Base-by-base conservation (phyloP, 352 stramenopile species). In the Phytophthora melonis region DNA sequence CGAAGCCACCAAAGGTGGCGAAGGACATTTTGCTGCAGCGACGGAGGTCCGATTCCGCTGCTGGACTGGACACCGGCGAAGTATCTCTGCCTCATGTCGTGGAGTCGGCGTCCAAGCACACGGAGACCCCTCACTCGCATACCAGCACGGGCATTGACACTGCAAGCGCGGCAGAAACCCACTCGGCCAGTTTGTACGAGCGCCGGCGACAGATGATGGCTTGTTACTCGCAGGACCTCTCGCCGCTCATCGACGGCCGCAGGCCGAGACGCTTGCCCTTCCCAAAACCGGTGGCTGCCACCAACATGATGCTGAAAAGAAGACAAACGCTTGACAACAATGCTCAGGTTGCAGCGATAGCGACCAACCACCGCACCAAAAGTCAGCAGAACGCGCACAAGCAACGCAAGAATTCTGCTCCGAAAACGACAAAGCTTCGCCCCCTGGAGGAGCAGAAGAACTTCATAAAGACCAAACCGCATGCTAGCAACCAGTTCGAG, bases 221-320 rank as follows among this genome's bases (percentile, higher is more conserved):
- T 19, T 90, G 82, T 43, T 93, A 93, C 73, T 83, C 83, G 13
- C 83, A 93, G 56, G 86, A 93, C 47, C 68, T 93, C 14, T 84
- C 83, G 5, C 86, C 83, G 13, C 75, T 93, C 16, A 70, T 91
- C 34, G 57, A 87, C 49, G 86, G 83, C 7, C 53, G 70, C 18
- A 88, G 84, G 23, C 86, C 83, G 16, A 88, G 79, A 66, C 76
- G 76, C 25, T 62, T 92, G 8, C 73, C 81, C 0, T 58, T 81
- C 14, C 71, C 78, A 11, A 76, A 74, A 21, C 58, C 68, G 58
- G 30, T 62, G 43, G 11, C 36, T 62, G 53, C 58, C 36, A 65
- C 10, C 30, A 34, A 3, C 19, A 60, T 59, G 6, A 23, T 41
- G 6, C 71, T 41, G 6, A 73, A 53, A 25, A 71, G 63, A 9